These are phyloP conservation scores for Thozetella sp. DNA, from an alignment of 495 filamentous ascomycete genomes.

Conservation along the genomic window DNA sequence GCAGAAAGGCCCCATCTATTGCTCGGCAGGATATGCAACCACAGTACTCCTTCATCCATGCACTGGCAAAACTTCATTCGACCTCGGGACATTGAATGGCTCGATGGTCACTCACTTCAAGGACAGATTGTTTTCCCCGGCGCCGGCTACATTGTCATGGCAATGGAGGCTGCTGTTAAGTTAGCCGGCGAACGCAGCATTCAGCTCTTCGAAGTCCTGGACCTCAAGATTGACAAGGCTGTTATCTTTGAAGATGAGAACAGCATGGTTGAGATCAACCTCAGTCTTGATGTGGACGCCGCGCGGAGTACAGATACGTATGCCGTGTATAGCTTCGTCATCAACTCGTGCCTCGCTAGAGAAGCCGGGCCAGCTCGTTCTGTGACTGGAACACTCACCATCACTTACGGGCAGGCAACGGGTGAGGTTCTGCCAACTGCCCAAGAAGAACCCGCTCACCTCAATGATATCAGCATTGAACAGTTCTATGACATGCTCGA, in stretches of 20 bases:
- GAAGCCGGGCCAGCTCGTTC: background rate
- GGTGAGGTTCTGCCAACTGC: background rate
- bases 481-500: conserved; percentile 9
- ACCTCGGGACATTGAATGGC: conserved; percentile 39
- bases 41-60: conserved; percentile 27
- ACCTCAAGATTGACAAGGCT: conserved; percentile 14
- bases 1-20: too few species aligned
- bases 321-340: background rate
- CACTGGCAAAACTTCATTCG: conserved; percentile 45
- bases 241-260: conserved; percentile 10
- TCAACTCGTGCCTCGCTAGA: background rate
- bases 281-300: too few species aligned
- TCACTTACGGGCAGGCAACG: background rate
- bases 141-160: conserved; percentile 47
- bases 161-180: conserved; percentile 39
- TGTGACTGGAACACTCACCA: background rate
- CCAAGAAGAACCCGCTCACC: background rate
- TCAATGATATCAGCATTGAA: conserved; percentile 7
- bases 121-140: conserved; percentile 53
- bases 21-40: conserved; percentile 30
- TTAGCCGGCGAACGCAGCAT: background rate
- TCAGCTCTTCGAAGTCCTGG: conserved; percentile 15
- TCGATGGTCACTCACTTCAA: conserved; percentile 41
- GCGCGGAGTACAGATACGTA: background rate
- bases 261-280: too few species aligned